Conservation (phyloP, 208 protist species). For the Leishmania martiniquensis region DNA sequence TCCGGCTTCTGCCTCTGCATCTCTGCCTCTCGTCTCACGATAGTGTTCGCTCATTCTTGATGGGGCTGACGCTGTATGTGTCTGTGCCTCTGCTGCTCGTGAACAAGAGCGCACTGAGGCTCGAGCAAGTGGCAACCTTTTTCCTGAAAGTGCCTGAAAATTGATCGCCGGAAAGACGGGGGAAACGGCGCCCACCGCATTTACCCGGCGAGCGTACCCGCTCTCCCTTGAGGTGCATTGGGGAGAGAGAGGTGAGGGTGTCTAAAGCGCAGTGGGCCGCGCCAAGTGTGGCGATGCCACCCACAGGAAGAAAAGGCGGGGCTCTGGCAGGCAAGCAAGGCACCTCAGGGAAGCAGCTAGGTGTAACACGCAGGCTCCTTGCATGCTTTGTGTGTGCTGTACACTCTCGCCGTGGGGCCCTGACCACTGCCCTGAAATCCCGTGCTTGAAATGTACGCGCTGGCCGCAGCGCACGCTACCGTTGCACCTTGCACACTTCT, state of each 20-base stretch:
- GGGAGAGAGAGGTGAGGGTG: neutral
- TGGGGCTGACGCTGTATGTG: too few relatives aligned
- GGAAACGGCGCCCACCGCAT: neutral
- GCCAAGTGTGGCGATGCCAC: neutral
- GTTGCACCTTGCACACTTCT: neutral
- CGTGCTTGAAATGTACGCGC: neutral
- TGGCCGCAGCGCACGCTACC: neutral
- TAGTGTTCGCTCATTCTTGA: neutral
- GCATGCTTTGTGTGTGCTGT: neutral
- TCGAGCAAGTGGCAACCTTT: neutral
- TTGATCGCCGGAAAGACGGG: neutral
- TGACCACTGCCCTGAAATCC: neutral
- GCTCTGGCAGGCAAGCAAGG: neutral
- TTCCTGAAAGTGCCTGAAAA: neutral
- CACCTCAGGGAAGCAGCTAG: neutral
- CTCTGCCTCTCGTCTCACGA: neutral
- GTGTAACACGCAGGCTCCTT: neutral
- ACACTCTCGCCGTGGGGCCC: neutral
- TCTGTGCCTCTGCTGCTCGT: too few relatives aligned
- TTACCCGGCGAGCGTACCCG: neutral
- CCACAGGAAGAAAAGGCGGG: neutral
- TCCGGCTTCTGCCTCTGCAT: neutral
- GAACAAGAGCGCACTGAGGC: too few relatives aligned
- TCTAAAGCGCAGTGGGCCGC: neutral
- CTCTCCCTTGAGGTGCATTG: neutral